A percentile compares a stretch with the other conserved stretches of the same genome.
These are phyloP conservation scores for Aureococcus anophagefferens DNA, from an alignment of 108 stramenopile genomes.

Conservation along the genomic window DNA sequence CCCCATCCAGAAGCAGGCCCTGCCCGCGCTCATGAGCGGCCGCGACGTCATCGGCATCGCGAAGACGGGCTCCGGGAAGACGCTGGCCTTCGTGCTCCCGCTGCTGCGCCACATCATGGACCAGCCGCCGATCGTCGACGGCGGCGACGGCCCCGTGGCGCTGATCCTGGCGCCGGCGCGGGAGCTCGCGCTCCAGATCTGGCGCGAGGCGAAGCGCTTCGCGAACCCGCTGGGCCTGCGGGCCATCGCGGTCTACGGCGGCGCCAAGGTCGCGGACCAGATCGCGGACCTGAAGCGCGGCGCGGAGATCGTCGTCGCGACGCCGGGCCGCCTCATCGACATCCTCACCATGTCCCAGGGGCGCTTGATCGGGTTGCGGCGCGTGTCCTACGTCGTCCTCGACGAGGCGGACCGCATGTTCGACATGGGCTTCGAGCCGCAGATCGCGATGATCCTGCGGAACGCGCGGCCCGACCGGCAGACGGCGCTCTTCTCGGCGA, in stretches of 20 bases:
- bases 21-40: conserved; percentile 95
- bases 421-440: conserved; percentile 99
- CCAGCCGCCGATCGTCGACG: conserved; percentile 75
- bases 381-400: conserved; percentile 88
- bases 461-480: conserved; percentile 89
- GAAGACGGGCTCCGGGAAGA: conserved; percentile 95
- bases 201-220: conserved; percentile 58
- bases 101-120: conserved; percentile 84
- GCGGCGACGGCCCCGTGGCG: conserved; percentile 91
- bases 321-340: conserved; percentile 96
- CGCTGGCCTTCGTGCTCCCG: conserved; percentile 86
- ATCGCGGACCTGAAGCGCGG: conserved; percentile 93
- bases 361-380: conserved; percentile 70
- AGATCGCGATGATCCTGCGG: conserved; percentile 79
- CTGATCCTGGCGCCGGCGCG: conserved; percentile 90
- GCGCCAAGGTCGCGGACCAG: conserved; percentile 90
- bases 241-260: conserved; percentile 90
- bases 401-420: conserved; percentile 99
- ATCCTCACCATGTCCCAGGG: conserved; percentile 96
- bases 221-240: conserved; percentile 28
- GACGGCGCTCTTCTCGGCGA: conserved; percentile 93
- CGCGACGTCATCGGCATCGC: conserved; percentile 98
- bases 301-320: conserved; percentile 90
- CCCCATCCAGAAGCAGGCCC: conserved; percentile 90
- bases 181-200: conserved; percentile 91